Percentiles rank a stretch among this genome's conserved stretches.
phyloP scores from a whole-genome alignment of 2,329 filamentous ascomycete genomes.

The Talaromyces verruculosus region DNA sequence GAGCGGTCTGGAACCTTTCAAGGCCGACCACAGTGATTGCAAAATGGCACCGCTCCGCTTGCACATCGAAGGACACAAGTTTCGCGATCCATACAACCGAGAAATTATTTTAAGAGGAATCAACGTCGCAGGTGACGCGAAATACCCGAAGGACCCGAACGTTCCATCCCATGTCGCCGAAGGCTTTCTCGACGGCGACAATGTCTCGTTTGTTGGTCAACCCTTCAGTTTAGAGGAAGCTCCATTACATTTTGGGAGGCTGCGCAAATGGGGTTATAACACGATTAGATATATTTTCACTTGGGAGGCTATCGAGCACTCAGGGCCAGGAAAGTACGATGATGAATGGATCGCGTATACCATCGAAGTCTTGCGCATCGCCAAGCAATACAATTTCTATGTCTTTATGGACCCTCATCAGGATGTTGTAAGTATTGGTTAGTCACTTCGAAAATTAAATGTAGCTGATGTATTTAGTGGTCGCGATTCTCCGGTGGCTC shows the following conservation, averaged over 20 bases:
- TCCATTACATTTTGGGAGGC: conserved; percentile 77
- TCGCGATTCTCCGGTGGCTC: conserved; percentile 92
- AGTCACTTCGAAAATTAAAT: not conserved
- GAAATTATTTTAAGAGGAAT: conserved; percentile 90
- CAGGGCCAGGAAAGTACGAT: conserved; percentile 87
- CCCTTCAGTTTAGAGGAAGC: conserved; percentile 84
- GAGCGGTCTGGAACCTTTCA: not conserved
- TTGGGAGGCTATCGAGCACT: conserved; percentile 97
- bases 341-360: conserved; percentile 92
- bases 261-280: conserved; percentile 92
- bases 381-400: conserved; percentile 89
- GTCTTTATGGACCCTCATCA: conserved; percentile 99
- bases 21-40: conserved; percentile 5
- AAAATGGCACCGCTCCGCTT: conserved; percentile 73
- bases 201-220: conserved; percentile 81
- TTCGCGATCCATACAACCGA: conserved; percentile 77
- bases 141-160: conserved; percentile 79
- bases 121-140: conserved; percentile 88
- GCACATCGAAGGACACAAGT: conserved; percentile 79
- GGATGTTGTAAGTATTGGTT: conserved; percentile 69
- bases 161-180: conserved; percentile 75
- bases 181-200: conserved; percentile 88
- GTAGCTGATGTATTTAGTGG: conserved; percentile 60
- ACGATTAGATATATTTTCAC: conserved; percentile 96
- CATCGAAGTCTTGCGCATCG: conserved; percentile 76